Conservation (phyloP, 495 filamentous ascomycete species). For the Astrothelium macrocarpum region DNA sequence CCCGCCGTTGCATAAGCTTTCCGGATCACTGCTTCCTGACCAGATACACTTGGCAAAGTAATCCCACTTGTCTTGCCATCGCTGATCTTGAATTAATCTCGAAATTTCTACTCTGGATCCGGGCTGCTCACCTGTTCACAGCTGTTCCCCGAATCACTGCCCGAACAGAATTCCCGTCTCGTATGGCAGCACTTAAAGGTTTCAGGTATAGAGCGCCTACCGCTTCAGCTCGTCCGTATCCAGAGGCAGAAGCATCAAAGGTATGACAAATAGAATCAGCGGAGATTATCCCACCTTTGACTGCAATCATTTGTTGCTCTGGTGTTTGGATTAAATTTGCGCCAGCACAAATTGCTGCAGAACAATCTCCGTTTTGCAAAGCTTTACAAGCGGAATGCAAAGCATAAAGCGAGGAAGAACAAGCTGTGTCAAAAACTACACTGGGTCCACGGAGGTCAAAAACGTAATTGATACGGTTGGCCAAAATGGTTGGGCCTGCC, state of each 20-base stretch:
- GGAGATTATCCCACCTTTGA: neutral
- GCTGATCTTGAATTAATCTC: neutral
- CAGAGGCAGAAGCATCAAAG: conserved; percentile 14
- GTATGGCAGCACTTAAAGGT: conserved; percentile 29
- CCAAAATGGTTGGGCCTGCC: conserved; percentile 30
- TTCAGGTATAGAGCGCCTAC: conserved; percentile 30
- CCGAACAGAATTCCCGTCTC: conserved; percentile 31
- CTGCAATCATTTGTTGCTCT: neutral
- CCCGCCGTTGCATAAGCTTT: conserved; percentile 7
- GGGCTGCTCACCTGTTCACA: conserved; percentile 3
- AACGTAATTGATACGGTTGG: conserved; percentile 43
- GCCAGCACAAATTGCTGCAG: neutral
- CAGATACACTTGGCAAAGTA: conserved; percentile 4
- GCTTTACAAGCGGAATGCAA: conserved; percentile 1
- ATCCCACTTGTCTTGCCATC: conserved; percentile 9
- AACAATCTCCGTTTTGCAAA: conserved; percentile 1
- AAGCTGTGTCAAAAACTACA: conserved; percentile 45
- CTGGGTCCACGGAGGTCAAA: conserved; percentile 39
- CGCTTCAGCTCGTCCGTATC: conserved; percentile 36
- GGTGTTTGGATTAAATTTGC: neutral
- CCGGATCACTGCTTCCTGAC: conserved; percentile 9
- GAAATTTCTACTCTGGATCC: neutral
- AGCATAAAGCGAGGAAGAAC: conserved; percentile 32
- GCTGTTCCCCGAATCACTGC: conserved; percentile 15
- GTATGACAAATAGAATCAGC: neutral